Conservation (phyloP, 2,329 filamentous ascomycete genomes). For the Stagonosporopsis rhizophila region DNA sequence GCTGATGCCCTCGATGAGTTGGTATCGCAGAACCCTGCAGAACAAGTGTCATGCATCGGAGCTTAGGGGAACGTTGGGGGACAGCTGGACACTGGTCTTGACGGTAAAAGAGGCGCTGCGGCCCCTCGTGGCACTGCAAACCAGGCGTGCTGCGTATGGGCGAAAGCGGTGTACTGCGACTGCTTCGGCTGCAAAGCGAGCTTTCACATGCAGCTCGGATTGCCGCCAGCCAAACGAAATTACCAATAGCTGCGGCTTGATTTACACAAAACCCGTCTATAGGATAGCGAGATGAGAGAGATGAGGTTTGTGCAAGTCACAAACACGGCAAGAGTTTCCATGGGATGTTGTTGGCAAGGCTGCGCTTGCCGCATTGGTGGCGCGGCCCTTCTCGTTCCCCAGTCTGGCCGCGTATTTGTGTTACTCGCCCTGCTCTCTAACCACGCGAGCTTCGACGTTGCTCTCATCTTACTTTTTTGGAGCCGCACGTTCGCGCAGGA, state of each 20-base stretch:
- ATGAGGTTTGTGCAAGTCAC: not conserved
- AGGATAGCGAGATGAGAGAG: slow-evolving; percentile 4
- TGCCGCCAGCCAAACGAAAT: not conserved
- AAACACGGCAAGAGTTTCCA: slow-evolving; percentile 1
- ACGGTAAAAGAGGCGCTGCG: not conserved
- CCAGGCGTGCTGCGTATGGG: not conserved
- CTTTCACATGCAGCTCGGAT: not conserved
- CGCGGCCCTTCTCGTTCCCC: not conserved
- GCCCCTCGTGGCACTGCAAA: slow-evolving; percentile 13
- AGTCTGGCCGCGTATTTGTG: slow-evolving; percentile 18
- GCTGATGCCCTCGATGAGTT: not conserved
- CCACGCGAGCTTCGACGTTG: slow-evolving; percentile 18
- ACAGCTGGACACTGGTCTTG: not conserved
- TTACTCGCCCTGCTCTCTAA: slow-evolving; percentile 5
- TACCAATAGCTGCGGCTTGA: not conserved
- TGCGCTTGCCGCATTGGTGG: slow-evolving; percentile 8
- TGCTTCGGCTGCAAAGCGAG: slow-evolving; percentile 13
- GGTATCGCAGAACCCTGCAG: not conserved
- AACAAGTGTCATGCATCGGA: slow-evolving; percentile 13
- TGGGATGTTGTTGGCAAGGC: slow-evolving; percentile 5
- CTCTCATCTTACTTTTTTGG: slow-evolving; percentile 15
- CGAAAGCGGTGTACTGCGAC: slow-evolving; percentile 5
- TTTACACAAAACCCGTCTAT: not conserved
- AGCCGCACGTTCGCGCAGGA: slow-evolving; percentile 9
- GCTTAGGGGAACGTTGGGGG: slow-evolving; percentile 4